These are phyloP conservation scores for Piedraia hortae DNA, from an alignment of 2,329 filamentous ascomycete genomes.

Conservation along the genomic window DNA sequence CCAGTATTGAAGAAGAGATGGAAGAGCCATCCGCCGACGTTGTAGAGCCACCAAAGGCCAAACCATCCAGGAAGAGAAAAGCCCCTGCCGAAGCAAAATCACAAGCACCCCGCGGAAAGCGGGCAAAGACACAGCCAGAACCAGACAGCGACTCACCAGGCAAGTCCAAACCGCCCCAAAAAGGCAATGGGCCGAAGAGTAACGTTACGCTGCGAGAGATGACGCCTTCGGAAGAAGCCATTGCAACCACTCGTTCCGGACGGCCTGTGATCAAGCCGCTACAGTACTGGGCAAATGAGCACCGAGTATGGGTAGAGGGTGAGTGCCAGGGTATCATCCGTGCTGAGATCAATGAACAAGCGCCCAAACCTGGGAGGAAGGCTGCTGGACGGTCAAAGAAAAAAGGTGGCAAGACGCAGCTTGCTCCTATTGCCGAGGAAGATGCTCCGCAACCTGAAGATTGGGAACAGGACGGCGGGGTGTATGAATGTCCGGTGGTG, in stretches of 20 bases:
- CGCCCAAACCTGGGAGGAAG: conserved; percentile 7
- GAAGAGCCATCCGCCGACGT: conserved; percentile 1
- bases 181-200: conserved; percentile 10
- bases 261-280: conserved; percentile 53
- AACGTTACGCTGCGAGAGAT: conserved; percentile 13
- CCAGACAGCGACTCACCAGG: conserved; percentile 2
- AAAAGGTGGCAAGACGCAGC: conserved; percentile 6
- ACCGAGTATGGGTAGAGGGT: conserved; percentile 37
- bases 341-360: conserved; percentile 30
- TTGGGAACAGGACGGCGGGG: conserved; percentile 43
- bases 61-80: conserved; percentile 3
- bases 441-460: conserved; percentile 32
- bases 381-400: conserved; percentile 14
- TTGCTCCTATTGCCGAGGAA: conserved; percentile 13
- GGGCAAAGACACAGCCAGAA: conserved; percentile 2
- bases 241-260: conserved; percentile 45
- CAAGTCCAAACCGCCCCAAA: conserved; percentile 3
- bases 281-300: conserved; percentile 68
- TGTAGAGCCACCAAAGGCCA: conserved; percentile 2
- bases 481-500: conserved; percentile 34
- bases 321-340: conserved; percentile 55
- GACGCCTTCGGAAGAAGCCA: conserved; percentile 19
- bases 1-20: conserved; percentile 3
- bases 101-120: conserved; percentile 6
- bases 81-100: conserved; percentile 4